Evolutionary conservation across 148 eudicot species (phyloP), one percentile per base, ranked within the genome.

Genomic region (Amaranthus palmeri): DNA sequence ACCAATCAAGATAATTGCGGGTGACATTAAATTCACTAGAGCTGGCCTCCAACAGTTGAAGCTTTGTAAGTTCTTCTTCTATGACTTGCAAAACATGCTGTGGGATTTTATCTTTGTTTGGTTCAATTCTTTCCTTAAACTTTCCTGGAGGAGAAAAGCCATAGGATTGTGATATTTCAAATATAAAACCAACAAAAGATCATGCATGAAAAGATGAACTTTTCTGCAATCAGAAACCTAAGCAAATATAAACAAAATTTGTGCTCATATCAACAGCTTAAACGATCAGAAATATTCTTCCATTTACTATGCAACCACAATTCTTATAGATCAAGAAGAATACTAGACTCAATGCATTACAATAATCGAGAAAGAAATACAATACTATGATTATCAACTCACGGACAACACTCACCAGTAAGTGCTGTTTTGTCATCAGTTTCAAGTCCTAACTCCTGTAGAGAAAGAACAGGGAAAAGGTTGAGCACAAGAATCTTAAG

Each of bases 21-120:
- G 99, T 95, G 40, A 95, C 99, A 76, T 92, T 95, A 61, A 95
- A 95, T 83, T 95, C 99, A 78, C 99, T 95, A 74, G 97, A 95
- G 86, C 96, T 95, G 72, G 99, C 99, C 86, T 95, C 99, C 75
- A 95, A 72, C 48, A 95, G 74, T 79, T 95, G 99, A 67, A 95
- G 91, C 66, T 95, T 95, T 60, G 97, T 87, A 61, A 95, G 86
- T 80, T 95, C 99, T 80, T 95, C 99, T 84, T 95, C 93, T 72
- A 95, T 95, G 60, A 95, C 99, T 88, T 91, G 99, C 78, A 91
- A 74, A 61, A 95, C 99, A 84, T 95, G 96, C 79, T 93, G 82
- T 44, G 99, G 99, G 68, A 85, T 83, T 80, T 86, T 95, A 47
- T 95, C 97, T 79, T 87, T 95, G 71, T 81, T 88, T 72, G 90